These are phyloP conservation scores for Glomus cerebriforme DNA, from an alignment of 192 early-diverging fungal genomes.

Conservation along the genomic window DNA sequence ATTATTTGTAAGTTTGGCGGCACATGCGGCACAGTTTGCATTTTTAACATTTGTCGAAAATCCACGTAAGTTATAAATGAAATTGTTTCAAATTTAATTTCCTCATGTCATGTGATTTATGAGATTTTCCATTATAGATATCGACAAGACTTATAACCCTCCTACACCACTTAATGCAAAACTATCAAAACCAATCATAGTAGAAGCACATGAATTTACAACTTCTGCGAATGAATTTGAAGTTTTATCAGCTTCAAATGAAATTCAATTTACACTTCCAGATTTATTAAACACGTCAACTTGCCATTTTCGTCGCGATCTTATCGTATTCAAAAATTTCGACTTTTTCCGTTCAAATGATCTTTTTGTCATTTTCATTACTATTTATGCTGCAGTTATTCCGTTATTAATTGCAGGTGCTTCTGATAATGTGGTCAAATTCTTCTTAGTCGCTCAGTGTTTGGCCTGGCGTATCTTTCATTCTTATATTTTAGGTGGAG, in stretches of 20 bases:
- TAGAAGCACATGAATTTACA: conserved; percentile 1
- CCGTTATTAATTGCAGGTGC: conserved; percentile 56
- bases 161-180: conserved; percentile 42
- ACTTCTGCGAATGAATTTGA: background rate
- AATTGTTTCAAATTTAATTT: background rate
- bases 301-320: conserved; percentile 79
- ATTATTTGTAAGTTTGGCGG: conserved; percentile 83
- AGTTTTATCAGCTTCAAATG: background rate
- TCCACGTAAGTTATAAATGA: conserved; percentile 62
- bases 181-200: background rate
- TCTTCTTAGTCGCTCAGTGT: conserved; percentile 69
- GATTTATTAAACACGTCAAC: conserved; percentile 28
- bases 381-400: conserved; percentile 70
- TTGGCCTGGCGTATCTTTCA: conserved; percentile 87
- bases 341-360: conserved; percentile 87
- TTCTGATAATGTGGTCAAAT: conserved; percentile 37
- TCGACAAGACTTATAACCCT: conserved; percentile 64
- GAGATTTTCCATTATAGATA: conserved; percentile 42
- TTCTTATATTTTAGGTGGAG: conserved; percentile 74
- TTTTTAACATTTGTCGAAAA: conserved; percentile 93
- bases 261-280: conserved; percentile 12
- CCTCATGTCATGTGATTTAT: background rate
- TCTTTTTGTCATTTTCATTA: conserved; percentile 74
- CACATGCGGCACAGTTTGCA: conserved; percentile 85
- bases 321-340: conserved; percentile 91